Conservation (phyloP, 495 filamentous ascomycete genomes). For the Penicillium mononematosum region DNA sequence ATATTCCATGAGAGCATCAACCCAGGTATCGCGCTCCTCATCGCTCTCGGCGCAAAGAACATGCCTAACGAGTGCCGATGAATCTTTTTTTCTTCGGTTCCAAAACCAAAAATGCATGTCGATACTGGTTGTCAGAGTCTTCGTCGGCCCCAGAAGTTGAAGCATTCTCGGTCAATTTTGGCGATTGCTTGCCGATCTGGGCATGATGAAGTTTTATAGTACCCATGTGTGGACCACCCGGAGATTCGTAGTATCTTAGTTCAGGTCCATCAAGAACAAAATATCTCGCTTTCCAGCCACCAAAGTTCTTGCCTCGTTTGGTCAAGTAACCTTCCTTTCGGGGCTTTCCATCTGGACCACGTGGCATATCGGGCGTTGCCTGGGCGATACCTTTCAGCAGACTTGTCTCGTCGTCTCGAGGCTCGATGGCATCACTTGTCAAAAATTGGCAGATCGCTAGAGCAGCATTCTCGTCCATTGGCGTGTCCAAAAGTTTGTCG, state of each 20-base stretch:
- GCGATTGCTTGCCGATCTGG: constrained; percentile 87
- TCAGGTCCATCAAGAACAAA: constrained; percentile 89
- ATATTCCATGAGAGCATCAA: constrained; percentile 83
- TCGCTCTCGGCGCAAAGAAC: constrained; percentile 96
- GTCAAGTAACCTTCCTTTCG: constrained; percentile 90
- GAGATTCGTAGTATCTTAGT: constrained; percentile 87
- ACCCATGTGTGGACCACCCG: constrained; percentile 83
- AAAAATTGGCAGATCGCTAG: constrained; percentile 83
- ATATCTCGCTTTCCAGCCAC: constrained; percentile 97
- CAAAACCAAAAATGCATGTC: constrained; percentile 91
- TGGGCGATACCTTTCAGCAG: constrained; percentile 47
- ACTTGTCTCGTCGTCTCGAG: constrained; percentile 62
- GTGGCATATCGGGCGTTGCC: constrained; percentile 38
- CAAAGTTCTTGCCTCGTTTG: constrained; percentile 96
- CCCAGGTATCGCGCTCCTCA: constrained; percentile 88
- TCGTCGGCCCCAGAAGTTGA: constrained; percentile 63
- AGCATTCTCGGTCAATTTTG: constrained; percentile 48
- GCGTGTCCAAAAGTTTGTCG: constrained; percentile 75
- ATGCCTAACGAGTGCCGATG: constrained; percentile 84
- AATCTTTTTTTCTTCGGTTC: constrained; percentile 98
- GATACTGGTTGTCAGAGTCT: constrained; percentile 88
- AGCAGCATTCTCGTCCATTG: constrained; percentile 76
- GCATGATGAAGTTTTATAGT: constrained; percentile 89
- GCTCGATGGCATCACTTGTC: constrained; percentile 79
- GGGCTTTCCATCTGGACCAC: constrained; percentile 62